phyloP scores from a whole-genome alignment of 176 grass and related monocot species.

The Cenchrus purpureus region DNA sequence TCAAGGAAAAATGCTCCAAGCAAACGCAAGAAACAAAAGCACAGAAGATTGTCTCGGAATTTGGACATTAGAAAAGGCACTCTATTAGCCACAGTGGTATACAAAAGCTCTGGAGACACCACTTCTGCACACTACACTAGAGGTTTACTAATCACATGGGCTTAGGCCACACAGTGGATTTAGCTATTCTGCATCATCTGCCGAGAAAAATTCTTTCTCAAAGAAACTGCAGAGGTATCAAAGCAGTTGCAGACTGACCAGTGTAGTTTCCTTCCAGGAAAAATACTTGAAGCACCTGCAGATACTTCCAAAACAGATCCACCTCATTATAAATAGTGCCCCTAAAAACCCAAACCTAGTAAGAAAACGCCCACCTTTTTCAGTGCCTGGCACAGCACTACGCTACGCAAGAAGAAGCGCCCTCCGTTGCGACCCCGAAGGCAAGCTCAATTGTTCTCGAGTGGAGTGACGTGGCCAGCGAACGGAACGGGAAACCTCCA shows the following conservation, averaged over 20 bases:
- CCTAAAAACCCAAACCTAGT: slow-evolving; percentile 20
- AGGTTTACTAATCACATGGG: background rate
- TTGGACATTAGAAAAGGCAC: background rate
- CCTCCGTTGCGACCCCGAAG: background rate
- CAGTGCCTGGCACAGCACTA: background rate
- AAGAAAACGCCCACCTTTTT: slow-evolving; percentile 31
- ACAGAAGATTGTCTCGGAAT: background rate
- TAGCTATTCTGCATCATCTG: slow-evolving; percentile 5
- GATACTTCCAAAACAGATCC: slow-evolving; percentile 7
- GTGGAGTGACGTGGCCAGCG: background rate
- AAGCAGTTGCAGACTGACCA: slow-evolving; percentile 1
- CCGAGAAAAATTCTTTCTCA: background rate
- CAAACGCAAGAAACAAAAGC: background rate
- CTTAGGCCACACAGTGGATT: background rate
- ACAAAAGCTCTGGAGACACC: background rate
- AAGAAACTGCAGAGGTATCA: background rate
- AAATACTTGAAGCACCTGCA: slow-evolving; percentile 24
- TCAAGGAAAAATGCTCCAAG: background rate
- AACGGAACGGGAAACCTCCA: slow-evolving; percentile 37
- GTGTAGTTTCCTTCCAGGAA: slow-evolving; percentile 1
- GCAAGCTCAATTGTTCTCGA: background rate
- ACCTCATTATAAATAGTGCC: slow-evolving; percentile 7
- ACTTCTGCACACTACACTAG: background rate
- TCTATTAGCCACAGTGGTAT: background rate
- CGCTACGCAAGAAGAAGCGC: background rate